These are phyloP conservation scores for Salicornia ramosissima DNA, from an alignment of 148 eudicot species.

Conservation along the genomic window DNA sequence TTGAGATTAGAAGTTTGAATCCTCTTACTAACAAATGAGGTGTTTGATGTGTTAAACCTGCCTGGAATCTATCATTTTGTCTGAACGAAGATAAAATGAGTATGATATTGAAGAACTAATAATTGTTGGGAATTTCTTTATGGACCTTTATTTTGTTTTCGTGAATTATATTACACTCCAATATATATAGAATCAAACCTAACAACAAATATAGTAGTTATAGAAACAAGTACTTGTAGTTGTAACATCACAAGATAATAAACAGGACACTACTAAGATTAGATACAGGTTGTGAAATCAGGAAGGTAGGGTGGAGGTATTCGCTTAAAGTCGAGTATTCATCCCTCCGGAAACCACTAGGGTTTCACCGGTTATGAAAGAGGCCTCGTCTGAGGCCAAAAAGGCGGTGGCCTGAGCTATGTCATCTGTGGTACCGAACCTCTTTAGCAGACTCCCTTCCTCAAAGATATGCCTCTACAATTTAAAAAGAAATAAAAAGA, in stretches of 20 bases:
- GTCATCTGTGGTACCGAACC: constrained; percentile 85
- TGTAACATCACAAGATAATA: too few relatives aligned
- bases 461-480: constrained; percentile 23
- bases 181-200: neutral
- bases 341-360: constrained; percentile 80
- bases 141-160: too few relatives aligned
- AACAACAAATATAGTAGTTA: too few relatives aligned
- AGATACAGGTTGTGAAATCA: too few relatives aligned
- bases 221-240: too few relatives aligned
- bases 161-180: neutral
- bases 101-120: neutral
- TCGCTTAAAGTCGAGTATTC: constrained; percentile 62
- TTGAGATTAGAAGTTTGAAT: too few relatives aligned
- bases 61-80: too few relatives aligned
- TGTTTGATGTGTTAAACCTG: too few relatives aligned
- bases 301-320: neutral
- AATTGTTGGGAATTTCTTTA: too few relatives aligned
- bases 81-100: too few relatives aligned
- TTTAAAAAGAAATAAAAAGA: neutral
- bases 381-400: constrained; percentile 90
- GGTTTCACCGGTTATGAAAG: constrained; percentile 87
- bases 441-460: constrained; percentile 53
- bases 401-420: constrained; percentile 86
- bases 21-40: too few relatives aligned
- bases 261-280: too few relatives aligned